A percentile compares a stretch with the other conserved stretches of the same genome.
Evolutionary conservation across 352 stramenopile genomes (phyloP).

Genomic region (Saprolegnia diclina): DNA sequence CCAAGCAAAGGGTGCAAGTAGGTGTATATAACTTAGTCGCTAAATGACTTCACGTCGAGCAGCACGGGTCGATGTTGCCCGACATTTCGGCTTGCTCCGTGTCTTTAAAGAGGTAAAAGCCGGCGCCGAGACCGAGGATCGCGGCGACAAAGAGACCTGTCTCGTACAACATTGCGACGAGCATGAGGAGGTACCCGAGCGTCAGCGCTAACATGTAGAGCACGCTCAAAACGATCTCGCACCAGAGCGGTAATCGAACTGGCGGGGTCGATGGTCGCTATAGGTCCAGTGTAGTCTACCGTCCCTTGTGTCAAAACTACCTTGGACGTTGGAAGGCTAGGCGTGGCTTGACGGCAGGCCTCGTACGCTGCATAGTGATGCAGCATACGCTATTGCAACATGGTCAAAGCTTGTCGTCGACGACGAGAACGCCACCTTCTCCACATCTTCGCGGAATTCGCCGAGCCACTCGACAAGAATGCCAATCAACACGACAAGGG

Average conservation of each 20-base stretch:
- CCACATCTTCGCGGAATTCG: slow-evolving; percentile 37
- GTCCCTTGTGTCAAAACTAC: too few relatives aligned
- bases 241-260: slow-evolving; percentile 38
- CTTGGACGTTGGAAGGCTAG: slow-evolving; percentile 21
- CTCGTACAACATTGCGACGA: slow-evolving; percentile 83
- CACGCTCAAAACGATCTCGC: slow-evolving; percentile 48
- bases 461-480: slow-evolving; percentile 56
- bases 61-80: slow-evolving; percentile 68
- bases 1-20: too few relatives aligned
- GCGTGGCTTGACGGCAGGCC: slow-evolving; percentile 13
- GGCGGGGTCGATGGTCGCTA: too few relatives aligned
- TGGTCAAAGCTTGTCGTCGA: slow-evolving; percentile 34
- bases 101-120: slow-evolving; percentile 77
- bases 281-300: slow-evolving; percentile 19
- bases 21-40: too few relatives aligned
- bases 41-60: slow-evolving; percentile 42
- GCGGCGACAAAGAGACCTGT: slow-evolving; percentile 68
- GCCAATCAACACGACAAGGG: slow-evolving; percentile 43
- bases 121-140: slow-evolving; percentile 54
- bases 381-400: neutral
- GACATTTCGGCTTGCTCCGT: slow-evolving; percentile 51
- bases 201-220: slow-evolving; percentile 74
- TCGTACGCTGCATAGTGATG: neutral
- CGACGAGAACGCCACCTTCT: slow-evolving; percentile 29
- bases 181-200: slow-evolving; percentile 77